Evolutionary conservation across 495 filamentous ascomycete genomes (phyloP), one percentile per base, ranked within the genome.

Genomic region (Lasiosphaeria ovina): DNA sequence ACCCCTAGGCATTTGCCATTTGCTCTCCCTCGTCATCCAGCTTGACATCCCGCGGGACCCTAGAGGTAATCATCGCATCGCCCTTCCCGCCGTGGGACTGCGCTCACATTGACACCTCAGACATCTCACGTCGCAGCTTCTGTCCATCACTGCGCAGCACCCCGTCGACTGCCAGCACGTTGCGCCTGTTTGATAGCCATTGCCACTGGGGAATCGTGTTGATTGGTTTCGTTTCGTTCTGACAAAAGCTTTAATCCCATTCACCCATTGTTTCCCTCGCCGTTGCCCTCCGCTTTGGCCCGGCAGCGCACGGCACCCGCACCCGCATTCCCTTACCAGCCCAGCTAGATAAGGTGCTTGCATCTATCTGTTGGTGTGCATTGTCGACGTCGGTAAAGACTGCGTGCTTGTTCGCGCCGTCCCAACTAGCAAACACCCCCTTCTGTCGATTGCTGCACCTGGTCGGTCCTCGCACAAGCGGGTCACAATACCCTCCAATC

Each of bases 151-250:
- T 57, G 59, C 53, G 51, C 63, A 45, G 61, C 63, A 63, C 62
- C 63, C 56, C 60, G 57, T 49, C 4, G 12, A 47, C 12, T 8
- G 24, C 34, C 58, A 62, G 55, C 59, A 50, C 57, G 45, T 57
- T 34, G 60, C 54, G 54, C 55, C 65, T 69, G 70, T 68, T 64
- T 69, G 69, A 72, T 69, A 66, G 53, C 34, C 70, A 65, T 62
- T 57, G 64, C 66, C 64, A 61, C 62, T 69, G 65, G 66, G 71
- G 70, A 54, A 64, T 75, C 66, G 60, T 67, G 69, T 73, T 71
- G 72, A 75, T 73, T 69, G 63, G 64, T 71, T 72, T 73, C 64
- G 69, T 75, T 73, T 74, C 66, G 64, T 71, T 69, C 57, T 63
- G 64, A 71, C 66, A 71, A 70, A 57, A 63, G 64, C 64, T 67